A percentile compares a stretch with the other conserved stretches of the same genome.
Evolutionary conservation across 108 stramenopile genomes (phyloP).

Genomic region (Nitzschia palea): DNA sequence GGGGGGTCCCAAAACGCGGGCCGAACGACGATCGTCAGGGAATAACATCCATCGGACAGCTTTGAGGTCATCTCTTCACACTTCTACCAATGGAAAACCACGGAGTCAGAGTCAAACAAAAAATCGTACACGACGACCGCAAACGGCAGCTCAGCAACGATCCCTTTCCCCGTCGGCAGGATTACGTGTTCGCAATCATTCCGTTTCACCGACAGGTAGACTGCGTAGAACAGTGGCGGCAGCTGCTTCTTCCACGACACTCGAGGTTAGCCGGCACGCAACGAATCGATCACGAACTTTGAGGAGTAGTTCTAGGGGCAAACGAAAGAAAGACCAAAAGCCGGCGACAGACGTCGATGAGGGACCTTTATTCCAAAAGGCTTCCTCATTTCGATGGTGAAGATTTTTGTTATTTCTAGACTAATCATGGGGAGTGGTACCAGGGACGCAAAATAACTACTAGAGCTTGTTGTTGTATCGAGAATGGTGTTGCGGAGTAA

Average conservation of each 20-base stretch:
- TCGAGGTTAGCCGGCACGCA: not conserved
- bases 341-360: not conserved
- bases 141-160: not conserved
- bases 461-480: too few relatives aligned
- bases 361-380: not conserved
- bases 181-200: not conserved
- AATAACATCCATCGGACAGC: not conserved
- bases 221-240: not conserved
- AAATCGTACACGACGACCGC: conserved; percentile 8
- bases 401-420: too few relatives aligned
- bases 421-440: too few relatives aligned
- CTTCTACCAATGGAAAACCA: too few relatives aligned
- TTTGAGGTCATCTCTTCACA: too few relatives aligned
- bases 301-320: not conserved
- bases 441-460: too few relatives aligned
- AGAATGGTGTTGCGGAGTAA: too few relatives aligned
- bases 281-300: not conserved
- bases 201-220: not conserved
- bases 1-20: not conserved
- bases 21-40: not conserved
- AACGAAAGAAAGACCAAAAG: not conserved
- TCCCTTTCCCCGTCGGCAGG: not conserved
- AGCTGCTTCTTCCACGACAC: conserved; percentile 13
- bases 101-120: not conserved
- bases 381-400: conserved; percentile 13